phyloP scores from a whole-genome alignment of 306 rosid genomes.

The Glycine tomentella region DNA sequence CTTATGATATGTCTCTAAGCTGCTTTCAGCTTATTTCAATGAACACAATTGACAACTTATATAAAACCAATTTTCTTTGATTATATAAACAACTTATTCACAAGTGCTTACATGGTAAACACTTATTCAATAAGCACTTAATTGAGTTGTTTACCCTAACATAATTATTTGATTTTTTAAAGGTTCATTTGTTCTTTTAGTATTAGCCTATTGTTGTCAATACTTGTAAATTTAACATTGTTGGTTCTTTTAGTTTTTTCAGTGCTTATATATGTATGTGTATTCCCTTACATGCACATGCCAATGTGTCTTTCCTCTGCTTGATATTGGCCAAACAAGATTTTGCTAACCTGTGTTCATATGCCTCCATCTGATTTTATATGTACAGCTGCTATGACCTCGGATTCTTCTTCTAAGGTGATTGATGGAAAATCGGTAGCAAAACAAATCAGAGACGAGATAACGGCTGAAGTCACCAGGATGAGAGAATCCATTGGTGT shows the following conservation, averaged over 20 bases:
- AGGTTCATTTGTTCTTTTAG: constrained; percentile 4
- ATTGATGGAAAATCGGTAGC: constrained; percentile 91
- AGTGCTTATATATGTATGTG: not conserved
- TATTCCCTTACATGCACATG: not conserved
- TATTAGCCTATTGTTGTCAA: constrained; percentile 15
- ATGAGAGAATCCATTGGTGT: constrained; percentile 79
- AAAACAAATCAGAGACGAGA: constrained; percentile 74
- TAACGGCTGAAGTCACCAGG: constrained; percentile 65
- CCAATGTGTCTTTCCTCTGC: not conserved
- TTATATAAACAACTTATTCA: not conserved
- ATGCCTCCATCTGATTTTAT: not conserved
- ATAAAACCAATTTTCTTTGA: not conserved
- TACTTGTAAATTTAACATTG: not conserved
- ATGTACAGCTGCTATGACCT: constrained; percentile 61
- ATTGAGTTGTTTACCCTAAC: not conserved
- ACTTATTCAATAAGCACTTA: not conserved
- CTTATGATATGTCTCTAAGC: not conserved
- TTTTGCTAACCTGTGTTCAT: constrained; percentile 4
- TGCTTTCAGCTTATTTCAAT: not conserved
- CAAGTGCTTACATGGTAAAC: not conserved
- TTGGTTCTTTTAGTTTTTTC: not conserved
- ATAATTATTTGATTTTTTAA: constrained; percentile 25
- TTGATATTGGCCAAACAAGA: not conserved
- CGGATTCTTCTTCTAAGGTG: constrained; percentile 68
- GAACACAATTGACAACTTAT: not conserved